Conservation (phyloP, 2,329 filamentous ascomycete species). For the Colletotrichum sp. region DNA sequence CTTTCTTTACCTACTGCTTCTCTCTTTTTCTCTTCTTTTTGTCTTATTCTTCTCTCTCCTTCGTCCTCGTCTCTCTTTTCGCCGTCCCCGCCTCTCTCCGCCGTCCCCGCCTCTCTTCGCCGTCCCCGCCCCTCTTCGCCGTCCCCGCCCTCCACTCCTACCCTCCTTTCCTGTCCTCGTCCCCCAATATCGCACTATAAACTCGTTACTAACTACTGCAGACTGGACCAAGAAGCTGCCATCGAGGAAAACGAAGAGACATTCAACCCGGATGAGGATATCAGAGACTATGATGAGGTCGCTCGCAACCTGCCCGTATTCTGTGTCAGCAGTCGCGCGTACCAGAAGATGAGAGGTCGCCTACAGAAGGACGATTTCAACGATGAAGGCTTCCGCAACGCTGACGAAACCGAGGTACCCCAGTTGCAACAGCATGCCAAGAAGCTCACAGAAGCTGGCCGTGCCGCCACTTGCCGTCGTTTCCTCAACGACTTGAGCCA, state of each 20-base stretch:
- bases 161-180: background rate
- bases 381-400: slow-evolving; percentile 52
- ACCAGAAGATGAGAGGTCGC: slow-evolving; percentile 64
- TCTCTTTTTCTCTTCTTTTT: no score
- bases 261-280: slow-evolving; percentile 37
- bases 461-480: slow-evolving; percentile 22
- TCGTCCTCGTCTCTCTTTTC: no score
- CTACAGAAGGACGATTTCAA: slow-evolving; percentile 56
- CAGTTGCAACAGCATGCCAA: slow-evolving; percentile 56
- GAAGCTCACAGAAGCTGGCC: slow-evolving; percentile 15
- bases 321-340: slow-evolving; percentile 67
- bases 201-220: background rate
- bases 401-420: slow-evolving; percentile 64
- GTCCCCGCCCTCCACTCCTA: background rate
- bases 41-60: no score
- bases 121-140: background rate
- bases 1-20: no score
- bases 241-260: slow-evolving; percentile 6
- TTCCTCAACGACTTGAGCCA: slow-evolving; percentile 27
- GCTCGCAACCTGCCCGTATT: slow-evolving; percentile 65
- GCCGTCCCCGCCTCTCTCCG: background rate
- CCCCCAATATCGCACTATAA: background rate
- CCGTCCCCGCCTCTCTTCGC: background rate
- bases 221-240: slow-evolving; percentile 13
- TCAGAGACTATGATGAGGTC: slow-evolving; percentile 63